Base-by-base conservation (phyloP, 78 protist species). In the Trichosphaerium sp. region DNA sequence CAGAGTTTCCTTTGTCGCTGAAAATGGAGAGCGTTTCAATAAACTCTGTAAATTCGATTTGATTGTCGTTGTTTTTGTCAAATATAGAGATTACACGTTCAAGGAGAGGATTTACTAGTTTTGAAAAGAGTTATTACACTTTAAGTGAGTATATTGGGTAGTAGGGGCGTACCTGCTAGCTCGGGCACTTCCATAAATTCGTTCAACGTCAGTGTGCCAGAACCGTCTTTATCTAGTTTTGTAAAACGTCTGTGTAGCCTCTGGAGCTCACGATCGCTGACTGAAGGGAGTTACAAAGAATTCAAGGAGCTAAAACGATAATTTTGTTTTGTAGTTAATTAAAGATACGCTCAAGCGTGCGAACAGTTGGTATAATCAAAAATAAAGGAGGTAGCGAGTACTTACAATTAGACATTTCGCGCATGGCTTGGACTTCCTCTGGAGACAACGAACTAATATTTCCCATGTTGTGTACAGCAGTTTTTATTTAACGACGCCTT, bases 161-260 rank as follows among this genome's bases (percentile, higher is more conserved):
- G 15, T 15, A 44, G 49, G 15, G 31, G 49, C 31, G 49, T 15
- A 44, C 49, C n/a, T 21, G 54, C 76, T 28, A 92, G 66, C 42
- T 87, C 90, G 2, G 97, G 97, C 5, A 92, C 85, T 7, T 74
- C 42, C 14, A 82, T 69, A 57, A 92, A 87, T 31, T 92, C 97
- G 32, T 86, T 88, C 18, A 80, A 44, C 12, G 87, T 82, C 26
- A 92, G 61, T n/a, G 84, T 64, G 35, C 94, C 94, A 38, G 85
- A 55, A 26, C 79, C 80, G 71, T 86, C 84, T 56, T 68, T 83
- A 79, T 92, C 97, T 21, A 92, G 83, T 64, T 73, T 75, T 54
- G 78, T 73, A 65, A 92, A 92, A 40, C 96, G 87, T 65, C 84
- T 69, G 62, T 88, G 84, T 52, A 92, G 63, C 51, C 65, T 72